Evolutionary conservation across 257 asterid genomes (phyloP), one percentile per base, ranked within the genome.

Genomic region (Penstemon barbatus): DNA sequence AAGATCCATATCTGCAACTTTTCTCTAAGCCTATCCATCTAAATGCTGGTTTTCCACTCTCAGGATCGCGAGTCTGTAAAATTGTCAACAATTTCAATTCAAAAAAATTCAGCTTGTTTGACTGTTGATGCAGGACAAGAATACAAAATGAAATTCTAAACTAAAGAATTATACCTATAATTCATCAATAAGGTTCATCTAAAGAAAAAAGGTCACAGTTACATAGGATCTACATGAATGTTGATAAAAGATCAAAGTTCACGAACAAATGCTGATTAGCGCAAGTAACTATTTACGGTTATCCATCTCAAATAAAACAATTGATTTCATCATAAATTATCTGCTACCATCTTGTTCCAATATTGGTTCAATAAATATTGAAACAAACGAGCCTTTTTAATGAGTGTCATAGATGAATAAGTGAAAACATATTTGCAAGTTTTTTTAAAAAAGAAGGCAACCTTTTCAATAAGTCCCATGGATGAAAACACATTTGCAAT

Each of bases 381-480:
- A 65, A 10, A 11, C 49, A 39, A 64, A n/a, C 58, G 12, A 54
- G 37, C 19, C 56, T 46, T 61, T 66, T 61, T 15, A 6, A 40
- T 67, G 15, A 53, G 57, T 61, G 38, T 12, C 60, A 6, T 51
- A 52, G 62, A 57, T 66, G 25, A 50, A 53, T 25, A 25, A 25
- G 33, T 25, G 33, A 54, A 15, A 15, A 25, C 13, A 60, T 11
- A 52, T 48, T 57, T 63, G 66, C 39, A 18, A 49, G 8, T 15
- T 49, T 40, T 49, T 40, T 64, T 25, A 49, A 25, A 25, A 25
- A 25, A 74, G 57, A 40, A 71, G 69, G 86, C 75, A 66, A 87
- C 95, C 95, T 88, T 88, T 74, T 88, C 86, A 71, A 88, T 75
- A 25, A 88, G 90, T 67, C 70, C 78, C 84, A 85, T 75, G 38